A percentile compares a stretch with the other conserved stretches of the same genome.
Evolutionary conservation across 441 rosid genomes (phyloP).

Genomic region (Brassica balearica): DNA sequence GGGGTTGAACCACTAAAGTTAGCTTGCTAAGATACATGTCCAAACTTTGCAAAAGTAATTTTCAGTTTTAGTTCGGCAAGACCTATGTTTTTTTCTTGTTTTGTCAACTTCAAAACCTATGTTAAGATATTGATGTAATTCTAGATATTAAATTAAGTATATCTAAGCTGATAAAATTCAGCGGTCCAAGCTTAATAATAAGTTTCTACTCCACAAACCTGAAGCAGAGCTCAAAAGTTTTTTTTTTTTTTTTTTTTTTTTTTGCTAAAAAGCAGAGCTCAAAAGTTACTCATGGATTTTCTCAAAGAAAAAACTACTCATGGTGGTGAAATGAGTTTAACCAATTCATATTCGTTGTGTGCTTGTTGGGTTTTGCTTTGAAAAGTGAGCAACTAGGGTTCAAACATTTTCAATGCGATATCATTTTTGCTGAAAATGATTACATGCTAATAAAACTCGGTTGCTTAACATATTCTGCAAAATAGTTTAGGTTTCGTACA

Average conservation of each 20-base stretch:
- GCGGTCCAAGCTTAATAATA: not conserved
- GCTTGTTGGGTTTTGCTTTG: not conserved
- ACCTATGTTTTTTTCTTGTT: not conserved
- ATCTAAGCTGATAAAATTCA: not conserved
- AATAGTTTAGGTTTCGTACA: not conserved
- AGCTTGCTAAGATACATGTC: not conserved
- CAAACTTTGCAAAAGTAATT: not conserved
- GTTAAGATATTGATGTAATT: not conserved
- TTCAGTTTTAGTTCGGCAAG: not conserved
- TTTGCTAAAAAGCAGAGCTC: no score
- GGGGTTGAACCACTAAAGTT: slow-evolving; percentile 9
- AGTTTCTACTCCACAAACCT: not conserved
- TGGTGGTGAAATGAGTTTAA: not conserved
- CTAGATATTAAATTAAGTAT: not conserved
- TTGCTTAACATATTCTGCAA: not conserved
- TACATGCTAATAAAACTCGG: not conserved
- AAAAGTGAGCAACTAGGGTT: not conserved
- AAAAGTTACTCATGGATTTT: no score
- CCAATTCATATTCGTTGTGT: not conserved
- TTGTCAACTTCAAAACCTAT: not conserved
- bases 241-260: no score
- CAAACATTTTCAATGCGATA: not conserved
- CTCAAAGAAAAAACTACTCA: not conserved
- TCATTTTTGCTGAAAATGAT: not conserved
- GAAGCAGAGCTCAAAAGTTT: not conserved